Evolutionary conservation across 257 asterid species (phyloP), one percentile per base, ranked within the genome.

Genomic region (Henckelia pumila): DNA sequence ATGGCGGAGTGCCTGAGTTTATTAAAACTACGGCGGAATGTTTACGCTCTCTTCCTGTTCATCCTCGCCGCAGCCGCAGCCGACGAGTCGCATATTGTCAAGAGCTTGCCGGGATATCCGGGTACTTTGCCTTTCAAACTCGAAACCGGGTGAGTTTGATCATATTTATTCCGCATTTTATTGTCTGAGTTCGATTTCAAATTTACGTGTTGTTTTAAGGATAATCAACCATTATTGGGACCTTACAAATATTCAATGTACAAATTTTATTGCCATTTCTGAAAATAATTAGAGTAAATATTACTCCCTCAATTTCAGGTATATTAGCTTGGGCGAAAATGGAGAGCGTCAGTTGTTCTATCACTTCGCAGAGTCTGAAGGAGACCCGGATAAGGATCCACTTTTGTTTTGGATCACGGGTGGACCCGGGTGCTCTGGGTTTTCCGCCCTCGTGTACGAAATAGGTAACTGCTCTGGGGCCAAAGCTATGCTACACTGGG

Each of bases 111-210:
- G 47, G 66, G 66, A n/a, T 61, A n/a, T 30, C 40, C 28, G n/a
- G 66, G 26, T 32, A 29, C 66, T 30, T 35, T 61, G 50, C 66
- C 66, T 14, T 1, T 61, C 26, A 61, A 67, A 33, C 80, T 80
- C 7, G 71, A 76, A 67, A 80, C 84, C 0, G 81, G 81, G 84
- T 68, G 37, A 32, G 61, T 23, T 26, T 1, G 2, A 32, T 32
- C 37, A 32, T 1, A 35, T 32, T 32, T 7, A 7, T 32, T 32
- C 6, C 37, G 37, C 37, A 32, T 8, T 32, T 32, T 2, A n/a
- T n/a, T n/a, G n/a, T n/a, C n/a, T n/a, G n/a, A n/a, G n/a, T n/a
- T n/a, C n/a, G n/a, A n/a, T n/a, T n/a, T n/a, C n/a, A n/a, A n/a
- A n/a, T n/a, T n/a, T n/a, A n/a, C n/a, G n/a, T n/a, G n/a, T n/a